A percentile compares a stretch with the other conserved stretches of the same genome.
phyloP scores from a whole-genome alignment of 1,284 basidiomycete genomes.

The Exobasidium rhododendri region DNA sequence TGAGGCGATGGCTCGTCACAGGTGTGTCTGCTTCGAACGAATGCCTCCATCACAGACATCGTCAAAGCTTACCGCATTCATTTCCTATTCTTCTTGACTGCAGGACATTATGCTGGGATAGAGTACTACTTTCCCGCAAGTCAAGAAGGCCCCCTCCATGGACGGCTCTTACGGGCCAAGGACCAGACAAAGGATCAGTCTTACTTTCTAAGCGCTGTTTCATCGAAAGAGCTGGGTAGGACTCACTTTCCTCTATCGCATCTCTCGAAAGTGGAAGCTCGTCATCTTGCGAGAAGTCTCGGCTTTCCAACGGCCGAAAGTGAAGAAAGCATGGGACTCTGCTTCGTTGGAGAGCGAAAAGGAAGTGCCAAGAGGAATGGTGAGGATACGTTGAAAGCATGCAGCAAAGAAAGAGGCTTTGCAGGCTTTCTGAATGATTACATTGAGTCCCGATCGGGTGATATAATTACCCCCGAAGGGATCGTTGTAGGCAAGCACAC shows the following conservation, averaged over 20 bases:
- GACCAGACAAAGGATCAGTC: constrained; percentile 76
- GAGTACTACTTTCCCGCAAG: constrained; percentile 18
- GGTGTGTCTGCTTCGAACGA: no score
- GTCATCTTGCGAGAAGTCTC: constrained; percentile 70
- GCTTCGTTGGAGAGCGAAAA: constrained; percentile 76
- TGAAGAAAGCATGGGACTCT: constrained; percentile 92
- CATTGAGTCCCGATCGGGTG: constrained; percentile 66
- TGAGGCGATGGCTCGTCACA: constrained; percentile 65
- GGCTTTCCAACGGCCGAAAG: constrained; percentile 73
- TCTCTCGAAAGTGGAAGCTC: constrained; percentile 61
- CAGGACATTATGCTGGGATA: constrained; percentile 89
- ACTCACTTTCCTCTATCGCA: constrained; percentile 64
- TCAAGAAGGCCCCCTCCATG: not conserved
- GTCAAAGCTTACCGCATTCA: not conserved
- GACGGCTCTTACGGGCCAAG: constrained; percentile 30
- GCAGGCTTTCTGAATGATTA: constrained; percentile 58
- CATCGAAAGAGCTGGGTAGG: constrained; percentile 53
- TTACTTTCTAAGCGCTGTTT: constrained; percentile 72
- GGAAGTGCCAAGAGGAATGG: constrained; percentile 73
- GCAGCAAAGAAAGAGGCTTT: not conserved
- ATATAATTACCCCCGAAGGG: constrained; percentile 67
- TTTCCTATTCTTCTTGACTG: constrained; percentile 50
- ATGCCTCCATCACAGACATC: constrained; percentile 59
- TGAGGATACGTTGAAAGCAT: constrained; percentile 48
- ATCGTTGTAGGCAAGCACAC: constrained; percentile 65